Evolutionary conservation across 257 asterid species (phyloP), one percentile per base, ranked within the genome.

Genomic region (Paulownia fortunei): DNA sequence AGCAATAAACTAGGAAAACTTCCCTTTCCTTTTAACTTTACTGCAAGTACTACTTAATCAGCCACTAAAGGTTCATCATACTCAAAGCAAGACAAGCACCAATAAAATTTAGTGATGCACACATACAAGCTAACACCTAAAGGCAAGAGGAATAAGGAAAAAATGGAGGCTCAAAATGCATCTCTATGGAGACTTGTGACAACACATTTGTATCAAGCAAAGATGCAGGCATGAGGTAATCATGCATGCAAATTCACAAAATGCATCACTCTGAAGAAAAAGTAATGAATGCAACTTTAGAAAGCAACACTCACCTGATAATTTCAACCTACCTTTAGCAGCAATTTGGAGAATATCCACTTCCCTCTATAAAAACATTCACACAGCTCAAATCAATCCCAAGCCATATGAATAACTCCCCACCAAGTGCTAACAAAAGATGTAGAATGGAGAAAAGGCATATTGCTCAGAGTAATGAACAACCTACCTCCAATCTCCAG

Each of bases 271-370:
- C 39, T 26, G 27, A 54, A 61, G 4, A 24, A 41, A 37, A 39
- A 52, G 36, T 46, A 13, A 72, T 0, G 0, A 47, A 47, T 9
- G 58, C 69, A 71, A 70, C 27, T 75, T 71, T 44, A 75, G 76
- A 79, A 75, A 88, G 97, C 90, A 89, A 79, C 96, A 89, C 99
- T 94, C 99, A 92, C 98, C 99, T 92, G 99, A 94, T 65, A 83
- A 89, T 88, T 77, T 84, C 91, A 90, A 88, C 90, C 90, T 89
- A 89, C 89, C 92, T 84, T 84, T 89, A 86, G 96, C 97, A 88
- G 96, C 98, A 90, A 85, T 90, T 88, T 86, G 97, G 88, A 87
- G 97, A 92, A 80, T 83, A 90, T 92, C 98, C 92, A 90, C 89
- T 87, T 83, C 92, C 96, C 88, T 86, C 97, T 91, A 89, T 81